Conservation (phyloP, 768 basidiomycete genomes). For the Leucosporidium yakuticum region DNA sequence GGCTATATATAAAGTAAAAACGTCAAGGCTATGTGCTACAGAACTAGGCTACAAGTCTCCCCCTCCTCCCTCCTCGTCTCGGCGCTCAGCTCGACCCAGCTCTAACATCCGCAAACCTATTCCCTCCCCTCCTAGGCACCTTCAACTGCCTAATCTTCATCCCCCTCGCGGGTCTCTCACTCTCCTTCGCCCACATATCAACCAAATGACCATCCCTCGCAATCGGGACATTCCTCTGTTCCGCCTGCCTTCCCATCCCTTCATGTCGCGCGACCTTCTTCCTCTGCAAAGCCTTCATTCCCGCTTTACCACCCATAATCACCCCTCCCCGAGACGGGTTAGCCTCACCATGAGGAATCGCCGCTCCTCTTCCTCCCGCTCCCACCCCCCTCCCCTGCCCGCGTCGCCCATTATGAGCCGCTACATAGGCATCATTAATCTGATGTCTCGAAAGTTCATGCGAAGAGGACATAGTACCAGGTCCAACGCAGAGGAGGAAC, state of each 20-base stretch:
- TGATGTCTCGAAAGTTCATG: conserved; percentile 20
- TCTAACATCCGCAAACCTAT: no score
- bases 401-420: no score
- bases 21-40: no score
- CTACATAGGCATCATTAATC: conserved; percentile 20
- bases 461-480: conserved; percentile 15
- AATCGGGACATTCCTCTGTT: neutral
- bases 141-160: conserved; percentile 2
- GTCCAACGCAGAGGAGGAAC: conserved; percentile 32
- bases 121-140: neutral
- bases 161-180: neutral
- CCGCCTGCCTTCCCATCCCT: neutral
- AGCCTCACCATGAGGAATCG: neutral
- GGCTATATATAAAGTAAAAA: no score
- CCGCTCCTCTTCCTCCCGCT: neutral
- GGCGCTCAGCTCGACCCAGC: no score
- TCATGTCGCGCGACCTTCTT: neutral
- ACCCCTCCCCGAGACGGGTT: neutral
- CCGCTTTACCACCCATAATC: neutral
- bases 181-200: neutral
- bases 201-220: neutral
- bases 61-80: no score
- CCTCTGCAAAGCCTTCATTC: neutral
- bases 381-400: neutral
- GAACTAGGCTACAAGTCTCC: no score